A percentile compares a stretch with the other conserved stretches of the same genome.
These are phyloP conservation scores for Pythium sukuiense DNA, from an alignment of 352 stramenopile species.

Conservation along the genomic window DNA sequence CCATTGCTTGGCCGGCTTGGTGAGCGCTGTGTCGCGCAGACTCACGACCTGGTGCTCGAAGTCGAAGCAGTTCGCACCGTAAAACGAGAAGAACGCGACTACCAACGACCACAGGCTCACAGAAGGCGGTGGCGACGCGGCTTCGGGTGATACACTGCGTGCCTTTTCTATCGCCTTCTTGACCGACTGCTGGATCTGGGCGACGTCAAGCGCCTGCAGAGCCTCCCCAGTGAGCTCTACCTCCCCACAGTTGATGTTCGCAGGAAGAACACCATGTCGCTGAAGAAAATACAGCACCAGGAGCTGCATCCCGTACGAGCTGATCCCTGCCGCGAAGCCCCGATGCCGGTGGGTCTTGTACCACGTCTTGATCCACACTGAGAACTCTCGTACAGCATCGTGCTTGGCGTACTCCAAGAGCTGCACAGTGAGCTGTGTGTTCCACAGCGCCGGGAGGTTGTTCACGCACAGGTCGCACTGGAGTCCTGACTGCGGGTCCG, in stretches of 20 bases:
- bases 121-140: background rate
- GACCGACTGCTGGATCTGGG: slow-evolving; percentile 9
- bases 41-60: slow-evolving; percentile 63
- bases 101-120: slow-evolving; percentile 35
- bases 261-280: slow-evolving; percentile 39
- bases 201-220: slow-evolving; percentile 1
- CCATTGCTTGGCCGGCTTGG: slow-evolving; percentile 54
- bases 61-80: slow-evolving; percentile 63
- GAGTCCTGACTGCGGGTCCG: slow-evolving; percentile 37
- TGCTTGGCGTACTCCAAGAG: slow-evolving; percentile 8
- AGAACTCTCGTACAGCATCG: slow-evolving; percentile 18
- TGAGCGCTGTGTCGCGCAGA: slow-evolving; percentile 39
- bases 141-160: background rate
- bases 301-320: slow-evolving; percentile 70
- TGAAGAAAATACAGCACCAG: slow-evolving; percentile 76
- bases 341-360: slow-evolving; percentile 24
- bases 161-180: slow-evolving; percentile 3
- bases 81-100: slow-evolving; percentile 74
- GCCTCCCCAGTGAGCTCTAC: slow-evolving; percentile 6
- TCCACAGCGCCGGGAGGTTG: slow-evolving; percentile 81
- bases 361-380: slow-evolving; percentile 64
- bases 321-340: slow-evolving; percentile 44
- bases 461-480: slow-evolving; percentile 80
- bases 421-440: slow-evolving; percentile 56
- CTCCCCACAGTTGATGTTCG: slow-evolving; percentile 36